A percentile compares a stretch with the other conserved stretches of the same genome.
Conservation (phyloP, 805 yeast genomes). For the Saccharomyces jurei region DNA sequence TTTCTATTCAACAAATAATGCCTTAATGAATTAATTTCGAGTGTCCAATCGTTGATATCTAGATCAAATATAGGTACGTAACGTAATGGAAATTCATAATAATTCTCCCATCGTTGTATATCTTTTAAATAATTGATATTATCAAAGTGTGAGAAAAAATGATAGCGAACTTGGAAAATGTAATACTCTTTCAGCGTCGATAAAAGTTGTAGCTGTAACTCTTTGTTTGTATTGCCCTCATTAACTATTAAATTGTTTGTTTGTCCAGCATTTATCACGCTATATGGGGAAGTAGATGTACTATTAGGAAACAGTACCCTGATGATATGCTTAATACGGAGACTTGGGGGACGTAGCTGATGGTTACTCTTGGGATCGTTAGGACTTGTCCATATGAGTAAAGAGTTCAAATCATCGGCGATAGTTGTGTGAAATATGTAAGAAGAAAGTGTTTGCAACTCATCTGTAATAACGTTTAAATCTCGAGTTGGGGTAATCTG, state of each 20-base stretch:
- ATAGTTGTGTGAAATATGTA: not conserved
- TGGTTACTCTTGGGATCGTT: conserved; percentile 19
- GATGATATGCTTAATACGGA: conserved; percentile 13
- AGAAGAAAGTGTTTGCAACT: not conserved
- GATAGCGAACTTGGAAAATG: conserved; percentile 16
- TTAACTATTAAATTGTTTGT: not conserved
- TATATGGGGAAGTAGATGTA: not conserved
- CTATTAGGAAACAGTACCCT: conserved; percentile 3
- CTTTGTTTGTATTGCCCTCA: not conserved
- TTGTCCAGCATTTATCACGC: not conserved
- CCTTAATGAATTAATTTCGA: conserved; percentile 17
- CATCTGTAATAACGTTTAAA: not conserved
- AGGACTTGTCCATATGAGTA: conserved; percentile 23
- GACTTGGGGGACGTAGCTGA: conserved; percentile 20
- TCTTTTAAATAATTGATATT: conserved; percentile 14
- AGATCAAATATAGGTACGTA: conserved; percentile 10
- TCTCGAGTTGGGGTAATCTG: not conserved
- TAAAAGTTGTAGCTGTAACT: conserved; percentile 2
- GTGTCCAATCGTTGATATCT: conserved; percentile 11
- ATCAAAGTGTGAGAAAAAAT: conserved; percentile 17
- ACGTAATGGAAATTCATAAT: conserved; percentile 19
- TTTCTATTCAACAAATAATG: conserved; percentile 21
- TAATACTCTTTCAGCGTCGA: conserved; percentile 14
- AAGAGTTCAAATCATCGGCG: conserved; percentile 10
- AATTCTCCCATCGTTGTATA: conserved; percentile 16